phyloP scores from a whole-genome alignment of 2,329 filamentous ascomycete genomes.

The Colletotrichum neosansevieriae region DNA sequence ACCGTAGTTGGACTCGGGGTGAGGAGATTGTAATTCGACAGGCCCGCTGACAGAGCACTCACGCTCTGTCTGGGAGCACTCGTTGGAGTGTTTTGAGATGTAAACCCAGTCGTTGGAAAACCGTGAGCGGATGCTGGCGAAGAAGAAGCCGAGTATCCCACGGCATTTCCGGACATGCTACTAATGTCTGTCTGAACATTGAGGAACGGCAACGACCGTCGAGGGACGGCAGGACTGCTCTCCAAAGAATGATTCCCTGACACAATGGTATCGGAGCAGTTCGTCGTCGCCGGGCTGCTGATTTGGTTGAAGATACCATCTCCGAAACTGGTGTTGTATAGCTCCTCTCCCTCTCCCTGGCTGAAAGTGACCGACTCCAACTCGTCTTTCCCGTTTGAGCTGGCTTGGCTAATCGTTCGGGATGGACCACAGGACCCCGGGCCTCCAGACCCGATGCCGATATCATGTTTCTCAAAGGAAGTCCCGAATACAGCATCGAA shows the following conservation, averaged over 20 bases:
- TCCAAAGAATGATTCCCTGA: constrained; percentile 17
- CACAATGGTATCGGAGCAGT: constrained; percentile 13
- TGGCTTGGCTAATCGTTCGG: constrained; percentile 23
- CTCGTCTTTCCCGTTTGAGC: constrained; percentile 25
- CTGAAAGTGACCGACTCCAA: constrained; percentile 26
- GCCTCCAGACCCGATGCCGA: neutral
- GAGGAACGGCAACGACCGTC: constrained; percentile 9
- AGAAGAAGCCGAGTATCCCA: neutral
- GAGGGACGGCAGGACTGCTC: constrained; percentile 7
- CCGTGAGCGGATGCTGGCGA: neutral
- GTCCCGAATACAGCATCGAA: constrained; percentile 20
- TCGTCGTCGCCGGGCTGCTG: constrained; percentile 25
- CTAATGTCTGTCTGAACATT: neutral
- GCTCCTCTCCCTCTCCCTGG: constrained; percentile 2
- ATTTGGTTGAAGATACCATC: neutral
- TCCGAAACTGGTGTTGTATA: neutral
- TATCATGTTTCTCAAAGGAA: constrained; percentile 8
- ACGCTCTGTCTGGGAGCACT: constrained; percentile 3
- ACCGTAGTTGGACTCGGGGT: constrained; percentile 8
- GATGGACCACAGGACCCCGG: neutral
- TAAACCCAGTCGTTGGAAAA: neutral
- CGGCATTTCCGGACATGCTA: neutral
- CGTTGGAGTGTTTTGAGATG: constrained; percentile 3
- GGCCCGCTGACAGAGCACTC: constrained; percentile 15
- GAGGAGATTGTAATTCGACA: neutral